phyloP scores from a whole-genome alignment of 495 filamentous ascomycete species.

The Lineolata rhizophorae region DNA sequence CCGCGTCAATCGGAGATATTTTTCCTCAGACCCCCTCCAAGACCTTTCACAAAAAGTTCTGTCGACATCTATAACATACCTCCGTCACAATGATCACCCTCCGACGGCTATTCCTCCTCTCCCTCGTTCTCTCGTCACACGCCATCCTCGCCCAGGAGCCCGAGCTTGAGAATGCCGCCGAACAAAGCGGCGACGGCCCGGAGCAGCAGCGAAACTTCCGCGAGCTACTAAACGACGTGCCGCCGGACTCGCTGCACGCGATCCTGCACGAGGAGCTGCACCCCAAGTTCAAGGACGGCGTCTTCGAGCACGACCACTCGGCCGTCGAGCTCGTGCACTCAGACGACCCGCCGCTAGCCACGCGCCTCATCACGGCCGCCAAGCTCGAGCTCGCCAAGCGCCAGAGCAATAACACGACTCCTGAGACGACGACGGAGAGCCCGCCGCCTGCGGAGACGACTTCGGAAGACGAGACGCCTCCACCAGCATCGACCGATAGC shows the following conservation, averaged over 20 bases:
- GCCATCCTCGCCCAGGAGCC: too few relatives aligned
- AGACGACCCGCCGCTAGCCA: conserved; percentile 22
- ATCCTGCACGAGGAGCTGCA: conserved; percentile 19
- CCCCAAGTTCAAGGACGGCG: conserved; percentile 22
- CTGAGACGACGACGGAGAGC: conserved; percentile 4
- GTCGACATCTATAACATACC: too few relatives aligned
- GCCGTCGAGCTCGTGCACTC: conserved; percentile 22
- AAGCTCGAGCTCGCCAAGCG: conserved; percentile 15
- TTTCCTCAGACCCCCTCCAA: too few relatives aligned
- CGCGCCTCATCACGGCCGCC: conserved; percentile 15
- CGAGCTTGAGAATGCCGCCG: too few relatives aligned
- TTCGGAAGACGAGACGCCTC: too few relatives aligned
- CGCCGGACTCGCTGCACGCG: conserved; percentile 20
- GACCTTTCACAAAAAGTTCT: too few relatives aligned
- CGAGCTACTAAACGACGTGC: conserved; percentile 20
- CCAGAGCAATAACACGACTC: conserved; percentile 7
- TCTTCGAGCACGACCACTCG: conserved; percentile 21
- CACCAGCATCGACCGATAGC: conserved; percentile 4
- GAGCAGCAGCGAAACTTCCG: conserved; percentile 12
- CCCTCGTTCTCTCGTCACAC: too few relatives aligned
- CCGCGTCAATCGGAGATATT: too few relatives aligned
- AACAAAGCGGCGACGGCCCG: too few relatives aligned
- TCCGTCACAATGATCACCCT: too few relatives aligned
- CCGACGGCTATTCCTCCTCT: too few relatives aligned
- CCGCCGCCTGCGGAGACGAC: conserved; percentile 1